Conservation (phyloP, 805 yeast genomes). For the Candida awuae region DNA sequence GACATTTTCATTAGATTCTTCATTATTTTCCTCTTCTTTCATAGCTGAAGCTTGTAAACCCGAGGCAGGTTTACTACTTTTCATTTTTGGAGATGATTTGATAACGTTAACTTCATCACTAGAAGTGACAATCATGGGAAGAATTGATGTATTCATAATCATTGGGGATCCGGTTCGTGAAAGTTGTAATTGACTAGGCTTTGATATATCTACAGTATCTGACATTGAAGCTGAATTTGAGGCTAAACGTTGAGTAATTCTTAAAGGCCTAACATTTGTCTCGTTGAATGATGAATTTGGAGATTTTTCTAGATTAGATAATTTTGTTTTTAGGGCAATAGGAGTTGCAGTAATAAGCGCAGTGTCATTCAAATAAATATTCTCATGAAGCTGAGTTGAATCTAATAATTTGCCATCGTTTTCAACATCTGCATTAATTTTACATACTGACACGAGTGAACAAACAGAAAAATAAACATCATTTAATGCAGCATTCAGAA, state of each 20-base stretch:
- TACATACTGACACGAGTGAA: conserved; percentile 50
- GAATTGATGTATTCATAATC: conserved; percentile 4
- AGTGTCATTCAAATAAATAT: conserved; percentile 4
- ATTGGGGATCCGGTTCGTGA: conserved; percentile 16
- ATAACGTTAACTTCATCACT: neutral
- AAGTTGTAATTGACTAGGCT: conserved; percentile 3
- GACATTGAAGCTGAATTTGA: conserved; percentile 10
- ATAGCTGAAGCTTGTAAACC: neutral
- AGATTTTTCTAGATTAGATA: neutral
- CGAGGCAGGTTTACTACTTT: neutral
- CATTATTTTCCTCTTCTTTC: neutral
- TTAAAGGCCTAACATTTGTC: conserved; percentile 50
- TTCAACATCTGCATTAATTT: conserved; percentile 26
- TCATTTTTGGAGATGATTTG: neutral
- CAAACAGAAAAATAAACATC: conserved; percentile 64
- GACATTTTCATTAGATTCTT: neutral
- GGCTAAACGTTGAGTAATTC: conserved; percentile 50
- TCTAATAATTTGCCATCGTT: neutral
- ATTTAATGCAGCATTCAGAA: conserved; percentile 67
- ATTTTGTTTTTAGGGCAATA: conserved; percentile 8
- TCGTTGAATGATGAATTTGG: neutral
- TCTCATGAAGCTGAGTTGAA: no score
- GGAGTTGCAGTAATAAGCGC: conserved; percentile 10
- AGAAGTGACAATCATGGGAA: conserved; percentile 9
- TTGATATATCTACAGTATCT: conserved; percentile 1